A percentile compares a stretch with the other conserved stretches of the same genome.
Conservation (phyloP, 169 alveolate species). For the Babesia bigemina region DNA sequence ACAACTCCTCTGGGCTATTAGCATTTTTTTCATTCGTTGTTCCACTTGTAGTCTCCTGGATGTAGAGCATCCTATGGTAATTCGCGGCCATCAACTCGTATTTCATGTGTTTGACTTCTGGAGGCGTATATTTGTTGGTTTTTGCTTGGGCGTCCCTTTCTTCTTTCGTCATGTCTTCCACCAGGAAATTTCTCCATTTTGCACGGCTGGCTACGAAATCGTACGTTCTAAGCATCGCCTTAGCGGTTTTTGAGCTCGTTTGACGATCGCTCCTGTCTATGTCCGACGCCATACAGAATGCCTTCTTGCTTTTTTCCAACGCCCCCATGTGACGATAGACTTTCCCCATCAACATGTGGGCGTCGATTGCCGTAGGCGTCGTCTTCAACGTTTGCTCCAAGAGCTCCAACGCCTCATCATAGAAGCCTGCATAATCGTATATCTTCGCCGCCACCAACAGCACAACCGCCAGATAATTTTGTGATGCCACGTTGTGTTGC, state of each 20-base stretch:
- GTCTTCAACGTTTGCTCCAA: slow-evolving; percentile 9
- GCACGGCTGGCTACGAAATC: slow-evolving; percentile 18
- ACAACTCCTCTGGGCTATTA: not conserved
- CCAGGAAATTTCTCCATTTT: slow-evolving; percentile 37
- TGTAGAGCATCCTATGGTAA: slow-evolving; percentile 1
- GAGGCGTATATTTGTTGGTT: slow-evolving; percentile 12
- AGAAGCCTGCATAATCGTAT: slow-evolving; percentile 34
- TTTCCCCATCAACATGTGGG: slow-evolving; percentile 33
- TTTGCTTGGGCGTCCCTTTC: not conserved
- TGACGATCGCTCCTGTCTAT: slow-evolving; percentile 55
- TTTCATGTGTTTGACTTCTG: slow-evolving; percentile 44
- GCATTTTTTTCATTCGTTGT: not conserved
- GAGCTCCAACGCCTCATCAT: slow-evolving; percentile 21
- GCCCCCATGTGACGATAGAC: slow-evolving; percentile 42
- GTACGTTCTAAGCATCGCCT: slow-evolving; percentile 31
- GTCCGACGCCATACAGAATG: slow-evolving; percentile 45
- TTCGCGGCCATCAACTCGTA: slow-evolving; percentile 41
- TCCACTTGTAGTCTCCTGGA: not conserved
- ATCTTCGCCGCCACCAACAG: slow-evolving; percentile 19
- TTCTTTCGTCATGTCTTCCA: slow-evolving; percentile 25
- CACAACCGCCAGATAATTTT: slow-evolving; percentile 3
- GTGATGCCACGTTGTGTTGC: not conserved
- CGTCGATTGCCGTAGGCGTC: slow-evolving; percentile 37
- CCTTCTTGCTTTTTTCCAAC: slow-evolving; percentile 24
- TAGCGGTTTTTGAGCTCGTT: slow-evolving; percentile 52